Evolutionary conservation across 257 asterid species (phyloP).

Genomic region (Ilex aquifolium): DNA sequence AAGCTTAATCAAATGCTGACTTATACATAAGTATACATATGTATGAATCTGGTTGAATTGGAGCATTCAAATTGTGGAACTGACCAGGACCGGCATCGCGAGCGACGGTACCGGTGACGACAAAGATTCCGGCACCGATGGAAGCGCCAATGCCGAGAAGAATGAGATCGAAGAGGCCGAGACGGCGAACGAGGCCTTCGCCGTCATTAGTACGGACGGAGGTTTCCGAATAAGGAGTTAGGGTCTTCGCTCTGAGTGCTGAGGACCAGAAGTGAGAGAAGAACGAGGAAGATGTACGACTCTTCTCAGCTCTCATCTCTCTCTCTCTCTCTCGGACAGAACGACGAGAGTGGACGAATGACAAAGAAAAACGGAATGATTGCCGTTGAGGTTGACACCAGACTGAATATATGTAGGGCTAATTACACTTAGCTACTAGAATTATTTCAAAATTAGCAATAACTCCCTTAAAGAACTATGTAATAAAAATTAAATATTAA

Average conservation of each 20-base stretch:
- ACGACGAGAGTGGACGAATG: no score
- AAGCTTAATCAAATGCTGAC: no score
- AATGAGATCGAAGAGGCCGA: constrained; percentile 71
- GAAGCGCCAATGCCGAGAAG: constrained; percentile 93
- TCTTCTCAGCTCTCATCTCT: constrained; percentile 3
- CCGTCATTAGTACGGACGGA: constrained; percentile 36
- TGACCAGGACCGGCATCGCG: constrained; percentile 93
- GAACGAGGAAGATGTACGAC: constrained; percentile 27
- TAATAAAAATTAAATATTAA: no score
- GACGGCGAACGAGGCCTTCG: constrained; percentile 70
- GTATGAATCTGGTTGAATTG: no score
- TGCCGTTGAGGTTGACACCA: no score
- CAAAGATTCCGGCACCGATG: constrained; percentile 94
- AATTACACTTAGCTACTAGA: no score
- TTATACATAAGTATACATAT: no score
- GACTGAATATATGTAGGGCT: no score
- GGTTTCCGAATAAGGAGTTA: constrained; percentile 34
- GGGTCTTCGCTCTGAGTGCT: constrained; percentile 63
- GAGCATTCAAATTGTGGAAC: constrained; percentile 3
- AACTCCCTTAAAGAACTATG: no score
- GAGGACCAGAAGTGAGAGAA: constrained; percentile 68
- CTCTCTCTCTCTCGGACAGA: not conserved
- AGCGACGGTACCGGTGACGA: constrained; percentile 97
- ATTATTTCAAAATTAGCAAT: no score
- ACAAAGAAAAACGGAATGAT: no score